Conservation (phyloP, 257 asterid species). For the Thymus quinquecostatus region DNA sequence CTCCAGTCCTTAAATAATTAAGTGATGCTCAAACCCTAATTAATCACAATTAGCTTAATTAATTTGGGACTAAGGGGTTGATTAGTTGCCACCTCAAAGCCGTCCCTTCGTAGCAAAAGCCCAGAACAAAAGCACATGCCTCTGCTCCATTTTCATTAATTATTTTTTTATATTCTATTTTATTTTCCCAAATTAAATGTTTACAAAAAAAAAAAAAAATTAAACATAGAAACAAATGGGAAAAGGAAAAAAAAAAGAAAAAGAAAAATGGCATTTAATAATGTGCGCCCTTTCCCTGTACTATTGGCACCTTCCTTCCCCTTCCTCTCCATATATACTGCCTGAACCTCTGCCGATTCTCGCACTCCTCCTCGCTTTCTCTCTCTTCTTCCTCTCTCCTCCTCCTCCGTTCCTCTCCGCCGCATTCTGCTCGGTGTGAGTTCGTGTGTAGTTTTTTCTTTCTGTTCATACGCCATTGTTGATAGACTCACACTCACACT, state of each 20-base stretch:
- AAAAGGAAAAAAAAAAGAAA: neutral
- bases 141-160: constrained; percentile 28
- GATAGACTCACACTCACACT: neutral
- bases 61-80: neutral
- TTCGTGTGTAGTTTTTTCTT: constrained; percentile 40
- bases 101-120: constrained; percentile 53
- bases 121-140: constrained; percentile 85
- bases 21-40: constrained; percentile 1
- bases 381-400: constrained; percentile 14
- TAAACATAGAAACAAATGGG: constrained; percentile 7
- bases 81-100: constrained; percentile 34
- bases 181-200: neutral
- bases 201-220: neutral
- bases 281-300: constrained; percentile 40
- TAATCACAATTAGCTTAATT: constrained; percentile 22
- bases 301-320: constrained; percentile 48
- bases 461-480: constrained; percentile 30
- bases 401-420: constrained; percentile 4
- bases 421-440: constrained; percentile 36
- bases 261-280: constrained; percentile 47
- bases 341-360: constrained; percentile 34
- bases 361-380: constrained; percentile 34
- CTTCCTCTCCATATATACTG: constrained; percentile 80
- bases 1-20: constrained; percentile 6
- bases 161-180: neutral